Base-by-base conservation (phyloP, 495 filamentous ascomycete species). In the Staphylotrichum tortipilum region DNA sequence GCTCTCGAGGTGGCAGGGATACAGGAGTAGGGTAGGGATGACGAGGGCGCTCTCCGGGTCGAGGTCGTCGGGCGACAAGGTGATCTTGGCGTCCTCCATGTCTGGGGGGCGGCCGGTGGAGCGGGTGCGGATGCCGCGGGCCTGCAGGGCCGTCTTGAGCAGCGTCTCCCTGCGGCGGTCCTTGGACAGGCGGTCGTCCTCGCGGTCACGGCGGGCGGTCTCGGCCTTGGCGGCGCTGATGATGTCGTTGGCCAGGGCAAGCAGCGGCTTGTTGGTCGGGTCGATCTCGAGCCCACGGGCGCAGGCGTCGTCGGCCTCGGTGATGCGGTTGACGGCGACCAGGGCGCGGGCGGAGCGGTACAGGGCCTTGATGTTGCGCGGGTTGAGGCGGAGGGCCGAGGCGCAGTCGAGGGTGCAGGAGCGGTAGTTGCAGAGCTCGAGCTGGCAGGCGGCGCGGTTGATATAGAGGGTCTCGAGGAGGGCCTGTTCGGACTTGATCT, bases 361-460 rank as follows among this genome's bases (percentile, higher is more conserved):
- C 62, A 80, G 86, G 4, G 91, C 89, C 68, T 98, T 98, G 58
- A 91, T 61, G 62, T 92, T 94, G 42, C 54, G 64, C 6, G 81
- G 75, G 65, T 94, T 89, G 22, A 95, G 72, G 29, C 80, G 78
- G 34, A 98, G 74, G 4, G 86, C 83, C n/a, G 78, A 70, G 3
- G 85, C 84, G 64, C 88, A 89, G 68, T 97, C 92, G 15, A 81
- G 71, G 41, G 81, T 89, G 62, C 84, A 86, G 45, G 80, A 81
- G 39, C 91, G 81, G 68, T 90, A 90, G 69, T 98, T 98, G 42
- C 65, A 57, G 19, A 78, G 62, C 50, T 70, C 65, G 38, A 96
- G 69, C 65, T 97, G 84, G 62, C 88, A 92, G 19, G 91, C 75
- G 2, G 92, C 87, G 35, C 92, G 82, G 64, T 96, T 97, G 57